These are phyloP conservation scores for Mediolabrus comicus DNA, from an alignment of 108 stramenopile genomes.

Conservation along the genomic window DNA sequence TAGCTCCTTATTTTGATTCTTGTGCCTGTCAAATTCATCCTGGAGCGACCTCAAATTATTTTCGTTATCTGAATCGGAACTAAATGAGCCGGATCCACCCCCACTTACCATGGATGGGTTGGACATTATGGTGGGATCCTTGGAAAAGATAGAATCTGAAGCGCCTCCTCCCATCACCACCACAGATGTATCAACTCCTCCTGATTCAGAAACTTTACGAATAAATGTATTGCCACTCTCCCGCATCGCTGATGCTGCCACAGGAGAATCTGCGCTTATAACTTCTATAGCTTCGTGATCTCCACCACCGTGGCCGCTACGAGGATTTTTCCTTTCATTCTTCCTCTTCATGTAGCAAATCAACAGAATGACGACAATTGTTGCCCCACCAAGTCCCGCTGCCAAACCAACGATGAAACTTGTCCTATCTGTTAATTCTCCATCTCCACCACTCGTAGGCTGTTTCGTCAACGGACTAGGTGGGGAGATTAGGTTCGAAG, in stretches of 20 bases:
- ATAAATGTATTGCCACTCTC: background rate
- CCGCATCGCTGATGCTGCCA: background rate
- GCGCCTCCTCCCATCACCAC: background rate
- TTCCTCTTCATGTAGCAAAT: constrained; percentile 19
- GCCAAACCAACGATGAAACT: constrained; percentile 36
- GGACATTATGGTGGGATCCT: constrained; percentile 39
- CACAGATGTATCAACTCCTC: background rate
- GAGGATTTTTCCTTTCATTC: background rate
- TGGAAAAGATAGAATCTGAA: background rate
- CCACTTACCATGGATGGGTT: constrained; percentile 57
- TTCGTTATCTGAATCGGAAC: constrained; percentile 49
- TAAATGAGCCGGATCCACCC: constrained; percentile 44
- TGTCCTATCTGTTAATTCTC: background rate
- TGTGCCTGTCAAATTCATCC: constrained; percentile 84
- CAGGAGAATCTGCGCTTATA: background rate
- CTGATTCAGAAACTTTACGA: no score
- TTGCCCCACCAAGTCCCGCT: constrained; percentile 23
- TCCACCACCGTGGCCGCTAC: background rate
- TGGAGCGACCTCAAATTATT: constrained; percentile 35
- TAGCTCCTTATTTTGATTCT: constrained; percentile 74
- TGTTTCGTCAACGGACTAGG: constrained; percentile 6
- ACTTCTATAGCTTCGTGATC: background rate
- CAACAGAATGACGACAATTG: background rate
- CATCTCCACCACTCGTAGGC: background rate
- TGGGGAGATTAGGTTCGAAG: constrained; percentile 12